phyloP scores from a whole-genome alignment of 169 alveolate species.

The Cyclospora cayetanensis region DNA sequence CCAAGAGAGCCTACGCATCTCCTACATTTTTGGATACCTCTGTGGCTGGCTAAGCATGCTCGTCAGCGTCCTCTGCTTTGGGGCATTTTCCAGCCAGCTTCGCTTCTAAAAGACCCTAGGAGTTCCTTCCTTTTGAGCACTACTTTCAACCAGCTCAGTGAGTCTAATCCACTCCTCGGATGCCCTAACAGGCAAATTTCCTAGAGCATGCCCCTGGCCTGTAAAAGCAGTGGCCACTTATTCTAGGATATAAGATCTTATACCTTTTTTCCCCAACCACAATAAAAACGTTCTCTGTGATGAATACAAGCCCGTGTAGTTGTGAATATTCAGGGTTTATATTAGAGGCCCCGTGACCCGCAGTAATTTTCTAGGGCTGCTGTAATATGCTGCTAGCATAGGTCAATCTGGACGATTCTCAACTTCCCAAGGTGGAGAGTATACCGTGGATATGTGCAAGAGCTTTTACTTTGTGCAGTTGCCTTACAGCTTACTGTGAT shows the following conservation, averaged over 20 bases:
- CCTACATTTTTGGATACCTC: background rate
- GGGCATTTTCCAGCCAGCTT: too few relatives aligned
- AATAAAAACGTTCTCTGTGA: background rate
- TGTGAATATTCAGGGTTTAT: background rate
- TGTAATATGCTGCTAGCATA: too few relatives aligned
- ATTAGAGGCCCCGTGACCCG: too few relatives aligned
- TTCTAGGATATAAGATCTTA: background rate
- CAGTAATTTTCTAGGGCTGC: too few relatives aligned
- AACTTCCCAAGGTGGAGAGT: too few relatives aligned
- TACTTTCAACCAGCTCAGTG: background rate
- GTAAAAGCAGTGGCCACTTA: background rate
- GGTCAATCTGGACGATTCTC: too few relatives aligned
- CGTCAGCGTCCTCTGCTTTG: background rate
- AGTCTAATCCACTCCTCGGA: background rate
- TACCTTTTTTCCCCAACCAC: background rate
- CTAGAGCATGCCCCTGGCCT: too few relatives aligned
- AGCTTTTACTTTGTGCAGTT: too few relatives aligned
- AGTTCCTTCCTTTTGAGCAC: too few relatives aligned
- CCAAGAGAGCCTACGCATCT: background rate
- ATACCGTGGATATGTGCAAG: too few relatives aligned
- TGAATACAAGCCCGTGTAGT: background rate
- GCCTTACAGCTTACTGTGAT: too few relatives aligned
- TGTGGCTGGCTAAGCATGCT: background rate
- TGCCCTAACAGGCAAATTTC: background rate
- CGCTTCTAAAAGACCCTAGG: background rate